Percentiles rank a stretch among this genome's conserved stretches.
phyloP scores from a whole-genome alignment of 139 green algal species.

The Chlorella sp. region DNA sequence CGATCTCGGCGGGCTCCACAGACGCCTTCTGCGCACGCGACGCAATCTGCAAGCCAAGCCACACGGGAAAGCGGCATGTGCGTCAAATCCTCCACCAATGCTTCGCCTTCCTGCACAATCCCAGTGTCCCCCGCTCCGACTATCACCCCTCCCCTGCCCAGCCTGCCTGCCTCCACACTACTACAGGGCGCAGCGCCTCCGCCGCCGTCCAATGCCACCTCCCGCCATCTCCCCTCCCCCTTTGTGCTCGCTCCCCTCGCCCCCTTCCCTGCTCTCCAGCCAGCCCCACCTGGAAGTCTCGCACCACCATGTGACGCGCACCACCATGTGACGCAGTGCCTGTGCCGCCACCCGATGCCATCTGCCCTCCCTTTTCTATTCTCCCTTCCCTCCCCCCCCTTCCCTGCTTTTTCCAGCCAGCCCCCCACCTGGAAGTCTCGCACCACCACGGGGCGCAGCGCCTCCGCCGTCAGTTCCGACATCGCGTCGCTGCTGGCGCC shows the following conservation, averaged over 20 bases:
- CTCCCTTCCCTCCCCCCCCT: too few species aligned
- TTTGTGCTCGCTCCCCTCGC: not conserved
- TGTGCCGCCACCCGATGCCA: constrained; percentile 62
- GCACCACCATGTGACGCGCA: too few species aligned
- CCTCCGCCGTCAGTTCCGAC: constrained; percentile 48
- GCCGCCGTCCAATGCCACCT: too few species aligned
- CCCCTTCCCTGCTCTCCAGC: not conserved
- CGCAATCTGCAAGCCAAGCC: constrained; percentile 59
- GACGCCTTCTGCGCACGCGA: constrained; percentile 70
- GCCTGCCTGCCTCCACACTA: not conserved
- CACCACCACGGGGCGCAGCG: not conserved
- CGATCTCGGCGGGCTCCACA: constrained; percentile 78
- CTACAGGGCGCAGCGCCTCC: too few species aligned
- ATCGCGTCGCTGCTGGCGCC: constrained; percentile 7
- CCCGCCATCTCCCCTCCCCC: not conserved
- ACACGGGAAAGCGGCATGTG: not conserved
- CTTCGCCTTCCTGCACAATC: not conserved
- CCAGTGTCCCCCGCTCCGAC: not conserved
- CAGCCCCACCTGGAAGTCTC: constrained; percentile 77
- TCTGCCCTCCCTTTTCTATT: not conserved
- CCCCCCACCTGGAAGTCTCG: not conserved
- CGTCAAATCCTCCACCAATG: not conserved
- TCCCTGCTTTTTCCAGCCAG: too few species aligned
- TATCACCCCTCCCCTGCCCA: too few species aligned
- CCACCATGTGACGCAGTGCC: constrained; percentile 78